Evolutionary conservation across 2,329 filamentous ascomycete species (phyloP), one percentile per base, ranked within the genome.

Genomic region (Fusarium sulawesiense): DNA sequence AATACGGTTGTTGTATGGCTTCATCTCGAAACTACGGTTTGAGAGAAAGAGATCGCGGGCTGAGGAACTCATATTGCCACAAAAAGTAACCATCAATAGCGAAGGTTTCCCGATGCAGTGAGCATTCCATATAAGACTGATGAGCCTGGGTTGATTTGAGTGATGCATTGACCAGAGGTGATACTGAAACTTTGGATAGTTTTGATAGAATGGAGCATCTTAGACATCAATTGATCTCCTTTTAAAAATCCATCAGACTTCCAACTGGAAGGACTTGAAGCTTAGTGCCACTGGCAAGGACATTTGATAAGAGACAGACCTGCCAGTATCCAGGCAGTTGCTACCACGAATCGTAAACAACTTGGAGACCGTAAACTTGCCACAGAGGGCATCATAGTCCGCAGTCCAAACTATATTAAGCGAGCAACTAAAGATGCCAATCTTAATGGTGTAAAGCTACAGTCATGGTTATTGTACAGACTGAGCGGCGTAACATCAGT

Each of bases 391-490:
- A 23, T 20, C 1, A 32, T 34, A 32, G 30, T 18, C 14, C 2
- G 6, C 7, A 18, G 8, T 37, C 13, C 8, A 14, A 6, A 9
- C 4, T 37, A 10, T 5, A 16, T 16, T 5, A 4, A 4, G 11
- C 2, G 4, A 5, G 8, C 2, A 23, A 32, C 16, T 2, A 18
- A 25, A 5, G 2, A n/a, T 7, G 30, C 4, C 16, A 11, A 10
- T 11, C 1, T 8, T 14, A 12, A 11, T 20, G 4, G 9, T 51
- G 20, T 7, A 6, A n/a, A 40, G 13, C 2, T 41, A 9, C 18
- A 37, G 34, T 11, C 16, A n/a, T 37, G 34, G 6, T n/a, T 9
- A 12, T 37, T 11, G 6, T n/a, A 11, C 3, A 37, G 34, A 37
- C 34, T 37, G 6, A 7, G 6, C 3, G 18, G 6, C 18, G 18